phyloP scores from a whole-genome alignment of 1,284 basidiomycete species.

The Cutaneotrichosporon spelunceum region DNA sequence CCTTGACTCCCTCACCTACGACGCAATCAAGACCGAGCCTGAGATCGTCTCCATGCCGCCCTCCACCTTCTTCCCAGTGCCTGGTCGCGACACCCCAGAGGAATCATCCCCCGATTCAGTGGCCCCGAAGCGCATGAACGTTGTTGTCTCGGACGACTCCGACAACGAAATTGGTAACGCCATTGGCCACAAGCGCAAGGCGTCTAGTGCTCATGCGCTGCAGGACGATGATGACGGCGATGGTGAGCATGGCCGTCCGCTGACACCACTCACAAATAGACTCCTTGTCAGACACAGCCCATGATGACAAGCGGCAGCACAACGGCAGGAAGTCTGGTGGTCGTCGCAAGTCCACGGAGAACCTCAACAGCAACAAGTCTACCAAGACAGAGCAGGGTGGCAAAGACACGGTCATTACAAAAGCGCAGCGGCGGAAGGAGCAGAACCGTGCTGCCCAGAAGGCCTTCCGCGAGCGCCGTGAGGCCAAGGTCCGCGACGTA shows the following conservation, averaged over 20 bases:
- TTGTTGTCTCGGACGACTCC: conserved; percentile 18
- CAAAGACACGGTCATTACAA: conserved; percentile 25
- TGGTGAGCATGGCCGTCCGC: conserved; percentile 22
- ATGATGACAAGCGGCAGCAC: conserved; percentile 47
- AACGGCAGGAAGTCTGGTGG: conserved; percentile 17
- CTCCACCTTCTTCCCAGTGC: conserved; percentile 43
- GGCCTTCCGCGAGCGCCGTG: conserved; percentile 52
- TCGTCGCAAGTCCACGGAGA: conserved; percentile 14
- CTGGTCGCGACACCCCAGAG: conserved; percentile 42
- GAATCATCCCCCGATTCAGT: conserved; percentile 37
- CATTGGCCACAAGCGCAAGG: conserved; percentile 39
- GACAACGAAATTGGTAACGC: conserved; percentile 11
- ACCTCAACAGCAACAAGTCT: conserved; percentile 13
- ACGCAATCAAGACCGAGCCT: conserved; percentile 5
- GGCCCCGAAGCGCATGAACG: neutral
- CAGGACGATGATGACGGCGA: conserved; percentile 32
- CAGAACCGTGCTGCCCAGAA: conserved; percentile 53
- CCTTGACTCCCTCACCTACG: conserved; percentile 37
- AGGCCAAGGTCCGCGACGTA: conserved; percentile 51
- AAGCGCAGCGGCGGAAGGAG: conserved; percentile 50
- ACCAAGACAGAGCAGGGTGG: conserved; percentile 18
- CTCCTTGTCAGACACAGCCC: conserved; percentile 34
- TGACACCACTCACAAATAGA: conserved; percentile 25
- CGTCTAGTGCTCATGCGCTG: neutral
- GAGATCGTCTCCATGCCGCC: conserved; percentile 28